Evolutionary conservation across 202 grass and related monocot species (phyloP).

Genomic region (Cymbopogon flexuosus): DNA sequence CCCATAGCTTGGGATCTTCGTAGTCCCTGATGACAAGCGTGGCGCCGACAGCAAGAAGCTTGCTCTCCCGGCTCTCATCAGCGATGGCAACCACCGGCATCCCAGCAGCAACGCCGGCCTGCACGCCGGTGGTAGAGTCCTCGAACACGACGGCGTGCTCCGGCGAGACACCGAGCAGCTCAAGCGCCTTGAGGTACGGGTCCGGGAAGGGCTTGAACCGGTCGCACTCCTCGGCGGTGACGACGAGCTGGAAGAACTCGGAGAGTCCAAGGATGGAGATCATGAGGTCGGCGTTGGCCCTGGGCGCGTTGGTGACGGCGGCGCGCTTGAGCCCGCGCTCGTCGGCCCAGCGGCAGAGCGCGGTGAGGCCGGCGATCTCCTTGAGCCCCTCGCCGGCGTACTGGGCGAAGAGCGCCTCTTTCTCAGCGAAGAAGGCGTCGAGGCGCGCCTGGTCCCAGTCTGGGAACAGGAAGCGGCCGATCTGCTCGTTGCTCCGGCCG

Average conservation of each 20-base stretch:
- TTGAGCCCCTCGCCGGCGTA: conserved; percentile 57
- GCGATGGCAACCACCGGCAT: conserved; percentile 54
- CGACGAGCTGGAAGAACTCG: conserved; percentile 59
- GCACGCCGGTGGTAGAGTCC: conserved; percentile 47
- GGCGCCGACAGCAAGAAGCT: conserved; percentile 36
- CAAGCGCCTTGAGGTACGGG: conserved; percentile 55
- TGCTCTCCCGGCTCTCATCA: conserved; percentile 30
- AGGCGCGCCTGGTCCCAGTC: conserved; percentile 45
- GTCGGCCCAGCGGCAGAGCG: conserved; percentile 56
- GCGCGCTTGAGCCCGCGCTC: conserved; percentile 51
- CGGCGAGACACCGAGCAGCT: conserved; percentile 42
- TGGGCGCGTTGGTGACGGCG: conserved; percentile 74
- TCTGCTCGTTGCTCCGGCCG: conserved; percentile 61
- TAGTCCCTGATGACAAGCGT: conserved; percentile 55
- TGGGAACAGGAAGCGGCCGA: conserved; percentile 64
- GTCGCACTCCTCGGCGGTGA: conserved; percentile 56
- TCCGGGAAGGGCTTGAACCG: conserved; percentile 65
- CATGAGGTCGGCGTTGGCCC: conserved; percentile 74
- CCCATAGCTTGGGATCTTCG: conserved; percentile 44
- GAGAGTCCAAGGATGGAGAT: conserved; percentile 66
- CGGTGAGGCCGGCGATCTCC: conserved; percentile 52
- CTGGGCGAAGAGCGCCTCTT: conserved; percentile 61
- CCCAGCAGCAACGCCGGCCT: conserved; percentile 49
- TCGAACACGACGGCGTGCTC: conserved; percentile 57
- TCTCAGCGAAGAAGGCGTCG: conserved; percentile 60